These are phyloP conservation scores for Aspergillus sp. DNA, from an alignment of 2,329 filamentous ascomycete genomes.

Conservation along the genomic window DNA sequence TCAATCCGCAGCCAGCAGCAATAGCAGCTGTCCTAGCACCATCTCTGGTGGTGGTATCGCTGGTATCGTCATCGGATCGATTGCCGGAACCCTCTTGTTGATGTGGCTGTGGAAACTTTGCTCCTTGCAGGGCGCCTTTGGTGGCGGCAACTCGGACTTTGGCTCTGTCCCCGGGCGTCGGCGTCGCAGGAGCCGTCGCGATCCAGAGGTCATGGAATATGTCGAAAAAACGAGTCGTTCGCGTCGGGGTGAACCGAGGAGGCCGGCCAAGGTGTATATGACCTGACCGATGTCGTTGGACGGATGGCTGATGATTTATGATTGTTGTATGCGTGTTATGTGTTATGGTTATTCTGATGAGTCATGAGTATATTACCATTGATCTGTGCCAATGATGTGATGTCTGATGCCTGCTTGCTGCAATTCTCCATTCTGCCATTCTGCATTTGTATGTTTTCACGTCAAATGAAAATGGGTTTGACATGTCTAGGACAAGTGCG, in stretches of 20 bases:
- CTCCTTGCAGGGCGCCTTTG: constrained; percentile 14
- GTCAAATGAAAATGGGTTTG: too few species aligned
- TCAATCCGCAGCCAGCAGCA: constrained; percentile 12
- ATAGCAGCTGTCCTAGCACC: constrained; percentile 17
- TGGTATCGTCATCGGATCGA: constrained; percentile 34
- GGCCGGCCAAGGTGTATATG: constrained; percentile 31
- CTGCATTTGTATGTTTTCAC: too few species aligned
- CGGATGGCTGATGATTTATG: background rate
- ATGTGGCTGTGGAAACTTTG: constrained; percentile 30
- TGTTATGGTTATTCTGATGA: background rate
- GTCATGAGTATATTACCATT: background rate
- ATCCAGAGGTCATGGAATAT: constrained; percentile 21
- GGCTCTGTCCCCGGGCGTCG: constrained; percentile 18
- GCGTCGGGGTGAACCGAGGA: constrained; percentile 20
- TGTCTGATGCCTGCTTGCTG: too few species aligned
- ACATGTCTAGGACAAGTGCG: too few species aligned
- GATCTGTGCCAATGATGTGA: too few species aligned
- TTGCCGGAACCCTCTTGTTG: constrained; percentile 29
- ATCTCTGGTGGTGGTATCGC: constrained; percentile 31
- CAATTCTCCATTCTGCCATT: too few species aligned
- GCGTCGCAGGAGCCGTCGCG: constrained; percentile 5
- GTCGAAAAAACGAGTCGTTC: constrained; percentile 23
- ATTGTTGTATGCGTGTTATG: background rate
- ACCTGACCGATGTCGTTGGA: constrained; percentile 4
- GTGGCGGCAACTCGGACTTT: constrained; percentile 16